Conservation (phyloP, 768 basidiomycete species). For the Hericium rajendrae region DNA sequence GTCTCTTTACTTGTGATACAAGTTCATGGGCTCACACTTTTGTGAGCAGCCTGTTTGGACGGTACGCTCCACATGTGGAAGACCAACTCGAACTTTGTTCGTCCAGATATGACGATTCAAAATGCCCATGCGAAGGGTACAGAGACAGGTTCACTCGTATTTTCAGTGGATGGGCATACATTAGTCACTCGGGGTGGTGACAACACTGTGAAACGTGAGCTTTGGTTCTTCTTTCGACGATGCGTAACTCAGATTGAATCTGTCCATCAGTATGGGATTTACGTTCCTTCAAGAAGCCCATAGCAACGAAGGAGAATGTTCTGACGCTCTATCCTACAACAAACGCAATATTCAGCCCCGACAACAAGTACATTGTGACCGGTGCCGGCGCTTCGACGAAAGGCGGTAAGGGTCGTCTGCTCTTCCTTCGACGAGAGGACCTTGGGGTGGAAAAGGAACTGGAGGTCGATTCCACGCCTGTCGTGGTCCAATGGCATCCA, state of each 20-base stretch:
- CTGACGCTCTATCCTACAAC: constrained; percentile 84
- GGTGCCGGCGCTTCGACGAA: constrained; percentile 64
- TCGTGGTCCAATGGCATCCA: constrained; percentile 90
- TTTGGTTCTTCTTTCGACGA: background rate
- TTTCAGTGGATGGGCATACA: constrained; percentile 81
- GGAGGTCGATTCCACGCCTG: constrained; percentile 68
- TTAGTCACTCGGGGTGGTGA: constrained; percentile 88
- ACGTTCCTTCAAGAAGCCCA: constrained; percentile 81
- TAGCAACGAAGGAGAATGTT: constrained; percentile 54
- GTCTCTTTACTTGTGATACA: constrained; percentile 18
- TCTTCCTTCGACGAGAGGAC: constrained; percentile 63
- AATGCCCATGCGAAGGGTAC: constrained; percentile 80
- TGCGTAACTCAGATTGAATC: background rate
- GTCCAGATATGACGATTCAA: constrained; percentile 81
- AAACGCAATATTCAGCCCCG: constrained; percentile 92
- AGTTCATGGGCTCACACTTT: background rate
- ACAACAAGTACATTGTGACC: constrained; percentile 82
- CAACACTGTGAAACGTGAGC: constrained; percentile 90
- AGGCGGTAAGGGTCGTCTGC: constrained; percentile 58
- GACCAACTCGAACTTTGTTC: constrained; percentile 83
- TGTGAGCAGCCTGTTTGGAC: constrained; percentile 69
- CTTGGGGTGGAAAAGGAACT: constrained; percentile 61
- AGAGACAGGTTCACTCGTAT: constrained; percentile 79
- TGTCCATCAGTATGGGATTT: constrained; percentile 79
- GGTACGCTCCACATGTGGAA: constrained; percentile 94